Evolutionary conservation across 352 stramenopile genomes (phyloP), one percentile per base, ranked within the genome.

Genomic region (Phytophthora agathidicida): DNA sequence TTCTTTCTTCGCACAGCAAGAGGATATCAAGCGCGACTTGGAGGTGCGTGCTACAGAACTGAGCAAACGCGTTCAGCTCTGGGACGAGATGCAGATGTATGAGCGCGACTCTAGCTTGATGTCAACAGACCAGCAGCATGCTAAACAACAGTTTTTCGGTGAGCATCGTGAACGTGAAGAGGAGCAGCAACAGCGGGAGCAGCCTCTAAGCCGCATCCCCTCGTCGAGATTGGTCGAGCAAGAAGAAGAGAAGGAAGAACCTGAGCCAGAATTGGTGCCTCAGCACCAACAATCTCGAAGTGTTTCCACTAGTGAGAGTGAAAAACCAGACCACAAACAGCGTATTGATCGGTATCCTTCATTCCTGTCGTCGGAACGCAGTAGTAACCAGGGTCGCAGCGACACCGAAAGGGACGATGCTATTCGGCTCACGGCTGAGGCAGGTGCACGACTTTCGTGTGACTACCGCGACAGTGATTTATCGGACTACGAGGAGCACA

Each of bases 401-500:
- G 49, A 70, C 23, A 53, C 56, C 7, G 57, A 73, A 61, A 26
- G 45, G 31, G 58, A 71, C 41, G 48, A 68, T 44, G 37, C 54
- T 2, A 61, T 59, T 16, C 62, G 61, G 2, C 58, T 79, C 7
- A 67, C 66, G 43, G 41, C 57, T 3, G 65, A 71, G 9, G 50
- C 61, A 6, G 57, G 61, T 3, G 28, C 56, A 24, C 65, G 41
- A 51, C 11, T 76, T 22, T 66, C 52, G 3, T 58, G 43, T 1
- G 48, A 68, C 28, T 73, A 67, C 24, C 49, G 63, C 22, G 66
- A 70, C n/a, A 75, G 60, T 48, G 60, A 70, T 51, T 39, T 73
- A 37, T 66, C 64, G 8, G 60, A 80, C 24, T 75, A 77, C 39
- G 66, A 83, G n/a, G 73, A 83, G 58, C 73, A 75, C 24, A 76